phyloP scores from a whole-genome alignment of 495 filamentous ascomycete species.

The Hypomontagnella submonticulosa region DNA sequence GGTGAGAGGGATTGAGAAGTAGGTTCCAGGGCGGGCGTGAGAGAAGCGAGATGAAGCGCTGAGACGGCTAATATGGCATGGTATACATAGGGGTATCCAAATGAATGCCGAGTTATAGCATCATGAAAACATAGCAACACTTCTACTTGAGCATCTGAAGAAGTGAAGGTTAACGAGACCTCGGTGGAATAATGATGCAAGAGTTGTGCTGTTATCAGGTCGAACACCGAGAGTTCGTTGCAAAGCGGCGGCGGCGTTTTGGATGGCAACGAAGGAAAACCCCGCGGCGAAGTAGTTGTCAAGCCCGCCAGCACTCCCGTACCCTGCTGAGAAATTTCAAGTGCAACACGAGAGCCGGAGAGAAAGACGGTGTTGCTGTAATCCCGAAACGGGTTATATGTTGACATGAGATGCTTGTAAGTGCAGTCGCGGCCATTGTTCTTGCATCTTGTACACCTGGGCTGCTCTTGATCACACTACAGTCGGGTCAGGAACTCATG shows the following conservation, averaged over 20 bases:
- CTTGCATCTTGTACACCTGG: slow-evolving; percentile 7
- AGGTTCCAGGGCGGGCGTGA: neutral
- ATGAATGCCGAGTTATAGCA: slow-evolving; percentile 16
- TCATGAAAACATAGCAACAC: slow-evolving; percentile 13
- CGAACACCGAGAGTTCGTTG: neutral
- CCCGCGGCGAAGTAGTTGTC: neutral
- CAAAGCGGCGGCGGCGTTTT: slow-evolving; percentile 1
- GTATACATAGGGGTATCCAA: slow-evolving; percentile 19
- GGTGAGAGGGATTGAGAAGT: slow-evolving; percentile 2
- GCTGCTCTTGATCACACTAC: slow-evolving; percentile 20
- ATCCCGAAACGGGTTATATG: slow-evolving; percentile 12
- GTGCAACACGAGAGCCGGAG: no score
- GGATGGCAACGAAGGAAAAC: neutral
- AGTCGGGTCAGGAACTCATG: slow-evolving; percentile 3
- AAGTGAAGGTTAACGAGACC: slow-evolving; percentile 15
- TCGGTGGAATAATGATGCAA: slow-evolving; percentile 17
- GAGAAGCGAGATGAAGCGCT: slow-evolving; percentile 16
- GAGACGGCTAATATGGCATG: slow-evolving; percentile 18
- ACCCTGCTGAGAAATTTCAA: neutral
- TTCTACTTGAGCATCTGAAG: slow-evolving; percentile 10
- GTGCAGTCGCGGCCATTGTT: slow-evolving; percentile 14
- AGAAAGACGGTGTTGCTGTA: neutral
- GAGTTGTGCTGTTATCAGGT: slow-evolving; percentile 6
- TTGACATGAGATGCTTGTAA: slow-evolving; percentile 19
- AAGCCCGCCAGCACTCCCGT: neutral